Conservation (phyloP, 768 basidiomycete species). For the Arthromyces matolae region DNA sequence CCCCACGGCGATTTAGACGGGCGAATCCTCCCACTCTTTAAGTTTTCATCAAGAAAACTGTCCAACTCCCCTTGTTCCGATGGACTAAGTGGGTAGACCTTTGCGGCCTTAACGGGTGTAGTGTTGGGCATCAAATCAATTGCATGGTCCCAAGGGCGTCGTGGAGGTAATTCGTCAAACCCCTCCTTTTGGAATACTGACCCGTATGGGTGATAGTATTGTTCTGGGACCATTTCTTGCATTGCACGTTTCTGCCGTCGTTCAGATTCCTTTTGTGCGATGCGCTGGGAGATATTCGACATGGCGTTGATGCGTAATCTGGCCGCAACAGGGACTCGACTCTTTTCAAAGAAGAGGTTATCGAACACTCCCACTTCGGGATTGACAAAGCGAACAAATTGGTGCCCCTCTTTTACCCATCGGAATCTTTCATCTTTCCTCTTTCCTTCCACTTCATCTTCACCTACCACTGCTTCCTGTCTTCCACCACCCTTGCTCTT, state of each 20-base stretch:
- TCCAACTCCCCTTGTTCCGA: slow-evolving; percentile 26
- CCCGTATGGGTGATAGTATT: neutral
- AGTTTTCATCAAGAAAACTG: slow-evolving; percentile 25
- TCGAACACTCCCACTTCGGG: slow-evolving; percentile 2
- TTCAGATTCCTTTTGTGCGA: neutral
- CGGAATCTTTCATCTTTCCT: neutral
- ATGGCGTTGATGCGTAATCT: neutral
- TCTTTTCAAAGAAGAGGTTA: too few relatives aligned
- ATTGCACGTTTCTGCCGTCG: neutral
- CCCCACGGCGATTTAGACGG: slow-evolving; percentile 22
- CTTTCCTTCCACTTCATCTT: neutral
- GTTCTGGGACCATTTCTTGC: neutral
- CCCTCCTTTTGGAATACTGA: slow-evolving; percentile 12
- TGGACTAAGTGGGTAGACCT: slow-evolving; percentile 31
- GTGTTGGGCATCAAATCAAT: slow-evolving; percentile 31
- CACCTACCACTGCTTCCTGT: neutral
- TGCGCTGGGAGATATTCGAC: slow-evolving; percentile 1
- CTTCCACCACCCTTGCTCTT: neutral
- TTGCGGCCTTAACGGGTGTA: slow-evolving; percentile 23
- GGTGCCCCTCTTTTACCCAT: slow-evolving; percentile 1
- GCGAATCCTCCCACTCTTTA: slow-evolving; percentile 21
- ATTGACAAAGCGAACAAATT: slow-evolving; percentile 1
- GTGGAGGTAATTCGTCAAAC: slow-evolving; percentile 25
- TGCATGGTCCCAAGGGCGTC: slow-evolving; percentile 30
- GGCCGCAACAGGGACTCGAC: neutral